phyloP scores from a whole-genome alignment of 1,284 basidiomycete genomes.

The Gastroboletus turbinatus region DNA sequence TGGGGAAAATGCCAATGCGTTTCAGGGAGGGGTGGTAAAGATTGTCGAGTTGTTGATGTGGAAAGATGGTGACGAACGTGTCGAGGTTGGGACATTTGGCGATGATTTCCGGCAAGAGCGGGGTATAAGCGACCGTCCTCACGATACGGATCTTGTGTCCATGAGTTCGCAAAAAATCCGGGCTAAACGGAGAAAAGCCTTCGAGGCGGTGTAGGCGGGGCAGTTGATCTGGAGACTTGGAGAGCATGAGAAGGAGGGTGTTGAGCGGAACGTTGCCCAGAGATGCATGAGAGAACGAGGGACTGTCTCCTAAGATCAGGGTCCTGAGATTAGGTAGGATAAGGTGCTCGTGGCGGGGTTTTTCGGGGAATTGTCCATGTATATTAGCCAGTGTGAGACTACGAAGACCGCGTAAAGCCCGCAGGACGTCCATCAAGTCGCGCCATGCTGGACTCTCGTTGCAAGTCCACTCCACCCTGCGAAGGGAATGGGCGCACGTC shows the following conservation, averaged over 20 bases:
- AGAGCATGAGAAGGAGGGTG: conserved; percentile 38
- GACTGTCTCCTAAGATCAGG: conserved; percentile 40
- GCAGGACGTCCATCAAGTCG: conserved; percentile 30
- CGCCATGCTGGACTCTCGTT: conserved; percentile 32
- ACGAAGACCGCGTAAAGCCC: conserved; percentile 18
- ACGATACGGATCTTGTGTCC: conserved; percentile 41
- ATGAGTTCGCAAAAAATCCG: conserved; percentile 39
- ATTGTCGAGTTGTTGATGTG: conserved; percentile 31
- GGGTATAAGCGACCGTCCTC: conserved; percentile 35
- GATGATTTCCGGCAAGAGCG: conserved; percentile 36
- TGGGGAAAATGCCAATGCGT: conserved; percentile 37
- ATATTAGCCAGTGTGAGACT: conserved; percentile 39
- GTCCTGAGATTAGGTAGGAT: conserved; percentile 39
- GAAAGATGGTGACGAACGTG: conserved; percentile 39
- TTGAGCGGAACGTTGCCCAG: conserved; percentile 40
- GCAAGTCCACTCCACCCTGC: conserved; percentile 33
- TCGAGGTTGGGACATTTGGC: conserved; percentile 40
- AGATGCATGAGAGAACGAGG: conserved; percentile 39
- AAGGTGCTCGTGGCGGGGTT: conserved; percentile 26
- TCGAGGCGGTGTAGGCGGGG: conserved; percentile 42
- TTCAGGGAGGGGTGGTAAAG: conserved; percentile 29
- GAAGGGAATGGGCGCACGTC: conserved; percentile 25
- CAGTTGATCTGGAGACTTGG: conserved; percentile 34
- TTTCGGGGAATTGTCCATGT: conserved; percentile 27
- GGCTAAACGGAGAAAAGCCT: conserved; percentile 41